Evolutionary conservation across 75 land plant genomes (phyloP).

Genomic region (Selaginella moellendorffii): DNA sequence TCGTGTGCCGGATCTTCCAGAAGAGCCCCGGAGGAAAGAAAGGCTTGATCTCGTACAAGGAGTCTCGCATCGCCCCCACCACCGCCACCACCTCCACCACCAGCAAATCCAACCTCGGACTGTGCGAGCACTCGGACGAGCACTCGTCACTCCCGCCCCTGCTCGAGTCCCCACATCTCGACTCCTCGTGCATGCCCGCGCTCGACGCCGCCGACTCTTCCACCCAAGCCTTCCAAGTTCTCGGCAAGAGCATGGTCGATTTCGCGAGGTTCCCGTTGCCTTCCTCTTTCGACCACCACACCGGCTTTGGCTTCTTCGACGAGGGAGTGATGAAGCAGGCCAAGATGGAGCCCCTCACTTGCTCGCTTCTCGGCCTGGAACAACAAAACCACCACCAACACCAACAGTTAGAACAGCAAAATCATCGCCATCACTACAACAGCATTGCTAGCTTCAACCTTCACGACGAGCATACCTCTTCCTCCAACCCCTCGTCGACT

Average conservation of each 20-base stretch:
- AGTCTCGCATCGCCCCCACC: constrained; percentile 1
- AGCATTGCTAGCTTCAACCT: no score
- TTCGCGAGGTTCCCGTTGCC: neutral
- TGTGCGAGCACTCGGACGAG: constrained; percentile 4
- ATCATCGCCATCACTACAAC: no score
- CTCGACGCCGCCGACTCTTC: neutral
- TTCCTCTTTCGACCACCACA: constrained; percentile 12
- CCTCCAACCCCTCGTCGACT: neutral
- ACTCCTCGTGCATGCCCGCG: constrained; percentile 1
- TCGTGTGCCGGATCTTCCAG: constrained; percentile 70
- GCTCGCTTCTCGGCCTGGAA: neutral
- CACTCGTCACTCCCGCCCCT: constrained; percentile 2
- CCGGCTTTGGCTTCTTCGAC: constrained; percentile 10
- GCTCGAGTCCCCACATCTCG: constrained; percentile 13
- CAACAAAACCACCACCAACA: no score
- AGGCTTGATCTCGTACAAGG: constrained; percentile 12
- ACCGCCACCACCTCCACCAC: constrained; percentile 6
- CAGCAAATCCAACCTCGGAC: neutral
- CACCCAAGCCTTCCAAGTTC: neutral
- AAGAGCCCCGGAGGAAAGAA: constrained; percentile 40
- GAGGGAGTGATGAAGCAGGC: constrained; percentile 20
- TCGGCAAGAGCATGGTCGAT: neutral
- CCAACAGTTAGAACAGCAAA: no score
- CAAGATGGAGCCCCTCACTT: constrained; percentile 20
- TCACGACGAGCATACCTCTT: neutral